These are phyloP conservation scores for Pseudocercospora fijiensis DNA, from an alignment of 2,329 filamentous ascomycete species.

Conservation along the genomic window DNA sequence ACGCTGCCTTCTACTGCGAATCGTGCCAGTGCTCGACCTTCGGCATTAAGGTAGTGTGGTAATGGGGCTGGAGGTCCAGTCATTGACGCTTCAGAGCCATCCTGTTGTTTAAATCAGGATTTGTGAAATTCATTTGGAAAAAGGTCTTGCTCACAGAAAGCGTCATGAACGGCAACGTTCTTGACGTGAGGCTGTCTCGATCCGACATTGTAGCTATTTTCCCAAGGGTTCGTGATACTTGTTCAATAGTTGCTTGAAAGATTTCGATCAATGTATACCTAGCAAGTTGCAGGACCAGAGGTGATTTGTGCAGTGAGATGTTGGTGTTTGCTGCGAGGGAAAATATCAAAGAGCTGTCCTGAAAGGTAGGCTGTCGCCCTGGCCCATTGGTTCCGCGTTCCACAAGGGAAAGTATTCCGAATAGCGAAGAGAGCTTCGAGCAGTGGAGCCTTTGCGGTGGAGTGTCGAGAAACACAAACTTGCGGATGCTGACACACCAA, in stretches of 20 bases:
- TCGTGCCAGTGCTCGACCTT: constrained; percentile 47
- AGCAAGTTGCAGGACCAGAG: neutral
- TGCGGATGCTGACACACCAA: neutral
- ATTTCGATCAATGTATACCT: neutral
- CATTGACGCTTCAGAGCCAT: constrained; percentile 43
- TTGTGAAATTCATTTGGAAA: neutral
- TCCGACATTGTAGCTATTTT: constrained; percentile 35
- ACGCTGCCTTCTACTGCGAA: constrained; percentile 56
- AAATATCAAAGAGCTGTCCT: neutral
- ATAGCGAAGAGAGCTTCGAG: neutral
- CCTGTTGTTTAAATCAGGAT: constrained; percentile 9
- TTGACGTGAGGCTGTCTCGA: constrained; percentile 46
- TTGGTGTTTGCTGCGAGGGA: neutral
- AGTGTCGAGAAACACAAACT: neutral
- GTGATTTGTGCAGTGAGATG: neutral
- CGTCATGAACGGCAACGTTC: constrained; percentile 51
- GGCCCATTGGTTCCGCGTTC: constrained; percentile 5
- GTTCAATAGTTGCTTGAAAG: neutral
- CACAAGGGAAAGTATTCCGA: constrained; percentile 6
- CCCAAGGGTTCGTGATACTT: neutral
- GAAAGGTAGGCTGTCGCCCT: neutral
- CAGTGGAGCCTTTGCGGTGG: neutral
- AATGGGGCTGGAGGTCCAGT: constrained; percentile 48
- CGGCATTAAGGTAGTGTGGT: constrained; percentile 44
- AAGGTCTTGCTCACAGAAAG: constrained; percentile 38